Percentiles rank a stretch among this genome's conserved stretches.
phyloP scores from a whole-genome alignment of 441 rosid genomes.

The Raphanus hybrid region DNA sequence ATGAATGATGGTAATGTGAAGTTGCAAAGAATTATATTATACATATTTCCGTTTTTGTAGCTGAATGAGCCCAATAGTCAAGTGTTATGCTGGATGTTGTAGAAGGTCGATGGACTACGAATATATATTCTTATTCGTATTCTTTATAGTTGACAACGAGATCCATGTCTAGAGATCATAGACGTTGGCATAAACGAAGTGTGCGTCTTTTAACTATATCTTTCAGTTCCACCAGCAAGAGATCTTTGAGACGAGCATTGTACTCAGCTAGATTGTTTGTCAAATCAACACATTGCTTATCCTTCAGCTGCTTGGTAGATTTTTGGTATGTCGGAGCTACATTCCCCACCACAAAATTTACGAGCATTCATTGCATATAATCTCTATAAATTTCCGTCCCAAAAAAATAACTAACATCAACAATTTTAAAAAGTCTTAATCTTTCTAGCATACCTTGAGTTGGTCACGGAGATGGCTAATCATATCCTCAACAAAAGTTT shows the following conservation, averaged over 20 bases:
- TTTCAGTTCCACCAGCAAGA: constrained; percentile 56
- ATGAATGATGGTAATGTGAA: background rate
- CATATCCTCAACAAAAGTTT: constrained; percentile 70
- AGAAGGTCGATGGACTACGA: background rate
- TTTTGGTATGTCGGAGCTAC: constrained; percentile 85
- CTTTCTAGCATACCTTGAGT: constrained; percentile 54
- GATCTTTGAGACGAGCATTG: constrained; percentile 64
- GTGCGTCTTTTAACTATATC: constrained; percentile 63
- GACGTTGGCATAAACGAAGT: constrained; percentile 72
- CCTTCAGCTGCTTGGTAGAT: constrained; percentile 56
- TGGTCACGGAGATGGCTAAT: constrained; percentile 58
- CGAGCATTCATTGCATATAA: constrained; percentile 76
- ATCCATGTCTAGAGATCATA: constrained; percentile 43
- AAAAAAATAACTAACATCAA: background rate
- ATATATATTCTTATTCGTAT: background rate
- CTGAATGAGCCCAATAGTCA: background rate
- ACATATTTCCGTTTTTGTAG: background rate
- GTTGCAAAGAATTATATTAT: background rate
- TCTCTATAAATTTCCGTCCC: constrained; percentile 48
- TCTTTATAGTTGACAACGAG: too few relatives aligned
- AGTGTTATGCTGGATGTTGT: background rate
- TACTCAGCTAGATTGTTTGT: constrained; percentile 76
- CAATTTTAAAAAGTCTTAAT: background rate
- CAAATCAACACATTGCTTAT: constrained; percentile 72
- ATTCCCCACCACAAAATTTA: constrained; percentile 77